Evolutionary conservation across 2,329 filamentous ascomycete genomes (phyloP), one percentile per base, ranked within the genome.

Genomic region (Coccinonectria pachysandricola): DNA sequence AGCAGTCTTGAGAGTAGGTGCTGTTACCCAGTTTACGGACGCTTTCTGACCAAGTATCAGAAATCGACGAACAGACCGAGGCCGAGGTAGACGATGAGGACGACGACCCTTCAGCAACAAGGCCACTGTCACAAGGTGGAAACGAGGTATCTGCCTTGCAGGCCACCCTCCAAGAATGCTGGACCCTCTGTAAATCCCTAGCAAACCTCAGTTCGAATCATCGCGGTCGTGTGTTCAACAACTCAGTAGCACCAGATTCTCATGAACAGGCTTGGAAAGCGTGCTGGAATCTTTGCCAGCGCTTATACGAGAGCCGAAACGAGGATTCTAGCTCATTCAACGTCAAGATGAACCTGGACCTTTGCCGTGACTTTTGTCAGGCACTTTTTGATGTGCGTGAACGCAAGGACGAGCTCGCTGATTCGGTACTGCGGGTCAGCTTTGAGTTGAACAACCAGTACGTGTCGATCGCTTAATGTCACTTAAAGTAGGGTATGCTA

Each of bases 401-500:
- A 33, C 76, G 76, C 37, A 75, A 79, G 26, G 80, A 93, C 36
- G 84, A 91, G 45, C 60, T 74, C 2, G 72, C 80, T 0, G 88
- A 96, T 52, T 93, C 87, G 0, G 79, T 95, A 9, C 58, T 96
- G 23, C 70, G 88, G 24, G 87, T 95, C 39, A 94, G 84, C 57
- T 94, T 94, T 49, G 88, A 95, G 57, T 65, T 95, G 13, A 94
- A 92, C 57, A 95, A 93, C 44, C 87, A 96, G 71, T 75, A 47
- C 50, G 69, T 51, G 7, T 12, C 4, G 18, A 13, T 9, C 8
- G 12, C 13, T 8, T 12, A n/a, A 14, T 9, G 24, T 14, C 34
- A 23, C 12, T 19, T 8, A 27, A 8, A 19, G 6, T 14, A 20
- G 10, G 11, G 21, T 12, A 8, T 16, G 39, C 45, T 59, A 42